Conservation (phyloP, 129 eudicot genomes). For the Scalesia atractyloides region DNA sequence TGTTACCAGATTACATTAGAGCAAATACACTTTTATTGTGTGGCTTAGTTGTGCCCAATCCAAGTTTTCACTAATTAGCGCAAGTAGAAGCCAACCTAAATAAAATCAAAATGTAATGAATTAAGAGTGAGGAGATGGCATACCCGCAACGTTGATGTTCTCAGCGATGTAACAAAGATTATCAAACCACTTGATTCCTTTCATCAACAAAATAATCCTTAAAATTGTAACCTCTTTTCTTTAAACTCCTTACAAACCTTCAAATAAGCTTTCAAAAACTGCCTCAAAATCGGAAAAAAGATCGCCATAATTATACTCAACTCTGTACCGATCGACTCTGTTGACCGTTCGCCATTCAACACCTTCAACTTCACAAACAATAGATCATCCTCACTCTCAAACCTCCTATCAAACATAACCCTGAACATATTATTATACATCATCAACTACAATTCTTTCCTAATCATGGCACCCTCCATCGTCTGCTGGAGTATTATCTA, state of each 20-base stretch:
- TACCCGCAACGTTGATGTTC: no score
- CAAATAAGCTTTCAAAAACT: constrained; percentile 74
- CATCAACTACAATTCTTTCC: constrained; percentile 70
- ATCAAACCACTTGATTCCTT: constrained; percentile 72
- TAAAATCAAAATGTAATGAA: no score
- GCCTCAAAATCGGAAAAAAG: constrained; percentile 81
- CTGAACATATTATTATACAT: constrained; percentile 85
- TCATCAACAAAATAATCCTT: constrained; percentile 84
- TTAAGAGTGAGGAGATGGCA: no score
- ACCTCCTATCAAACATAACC: constrained; percentile 80
- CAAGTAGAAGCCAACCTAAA: no score
- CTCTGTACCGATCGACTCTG: constrained; percentile 33
- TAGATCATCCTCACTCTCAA: constrained; percentile 79
- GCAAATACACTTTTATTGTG: no score
- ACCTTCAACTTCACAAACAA: constrained; percentile 32
- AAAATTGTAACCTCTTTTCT: constrained; percentile 72
- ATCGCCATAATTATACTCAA: constrained; percentile 82
- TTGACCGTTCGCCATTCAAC: constrained; percentile 82
- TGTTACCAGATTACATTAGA: no score
- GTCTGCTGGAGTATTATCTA: constrained; percentile 60
- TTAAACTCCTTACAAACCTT: constrained; percentile 78
- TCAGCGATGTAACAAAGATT: no score
- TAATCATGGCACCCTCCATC: constrained; percentile 59
- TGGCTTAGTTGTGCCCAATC: no score
- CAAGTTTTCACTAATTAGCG: no score